Conservation (phyloP, 2,329 filamentous ascomycete genomes). For the Cadophora malorum region DNA sequence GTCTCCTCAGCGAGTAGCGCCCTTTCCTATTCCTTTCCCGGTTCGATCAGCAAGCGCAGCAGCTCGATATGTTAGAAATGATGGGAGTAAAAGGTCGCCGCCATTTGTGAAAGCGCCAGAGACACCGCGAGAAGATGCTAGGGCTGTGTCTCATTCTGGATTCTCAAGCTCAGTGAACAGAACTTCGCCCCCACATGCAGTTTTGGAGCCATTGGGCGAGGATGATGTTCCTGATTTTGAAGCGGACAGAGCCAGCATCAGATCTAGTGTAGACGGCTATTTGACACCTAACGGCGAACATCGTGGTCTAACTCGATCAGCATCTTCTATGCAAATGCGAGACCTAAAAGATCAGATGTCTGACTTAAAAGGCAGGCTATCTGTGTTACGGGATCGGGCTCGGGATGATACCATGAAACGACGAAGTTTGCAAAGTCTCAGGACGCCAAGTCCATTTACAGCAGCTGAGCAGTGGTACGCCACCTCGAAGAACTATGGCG, state of each 20-base stretch:
- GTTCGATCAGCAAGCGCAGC: constrained; percentile 70
- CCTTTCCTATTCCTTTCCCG: constrained; percentile 55
- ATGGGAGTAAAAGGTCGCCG: constrained; percentile 27
- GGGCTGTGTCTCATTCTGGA: constrained; percentile 20
- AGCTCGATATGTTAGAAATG: constrained; percentile 53
- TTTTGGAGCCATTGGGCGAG: constrained; percentile 61
- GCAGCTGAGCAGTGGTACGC: constrained; percentile 46
- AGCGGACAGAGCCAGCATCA: constrained; percentile 33
- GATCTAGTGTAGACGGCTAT: constrained; percentile 38
- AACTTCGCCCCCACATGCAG: constrained; percentile 38
- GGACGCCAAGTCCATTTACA: constrained; percentile 58
- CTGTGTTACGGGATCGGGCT: constrained; percentile 67
- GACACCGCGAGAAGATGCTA: constrained; percentile 24
- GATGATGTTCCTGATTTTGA: constrained; percentile 49
- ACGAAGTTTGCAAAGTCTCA: constrained; percentile 65
- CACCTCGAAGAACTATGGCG: constrained; percentile 36
- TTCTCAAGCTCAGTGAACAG: constrained; percentile 34
- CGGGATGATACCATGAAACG: constrained; percentile 69
- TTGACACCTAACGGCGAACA: constrained; percentile 32
- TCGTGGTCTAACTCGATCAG: constrained; percentile 41
- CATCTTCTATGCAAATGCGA: constrained; percentile 53
- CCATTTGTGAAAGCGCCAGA: constrained; percentile 29
- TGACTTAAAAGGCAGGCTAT: constrained; percentile 71
- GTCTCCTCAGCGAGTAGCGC: constrained; percentile 50
- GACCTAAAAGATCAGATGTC: constrained; percentile 72